phyloP scores from a whole-genome alignment of 2,329 filamentous ascomycete genomes.

The Endoconidiophora polonica region DNA sequence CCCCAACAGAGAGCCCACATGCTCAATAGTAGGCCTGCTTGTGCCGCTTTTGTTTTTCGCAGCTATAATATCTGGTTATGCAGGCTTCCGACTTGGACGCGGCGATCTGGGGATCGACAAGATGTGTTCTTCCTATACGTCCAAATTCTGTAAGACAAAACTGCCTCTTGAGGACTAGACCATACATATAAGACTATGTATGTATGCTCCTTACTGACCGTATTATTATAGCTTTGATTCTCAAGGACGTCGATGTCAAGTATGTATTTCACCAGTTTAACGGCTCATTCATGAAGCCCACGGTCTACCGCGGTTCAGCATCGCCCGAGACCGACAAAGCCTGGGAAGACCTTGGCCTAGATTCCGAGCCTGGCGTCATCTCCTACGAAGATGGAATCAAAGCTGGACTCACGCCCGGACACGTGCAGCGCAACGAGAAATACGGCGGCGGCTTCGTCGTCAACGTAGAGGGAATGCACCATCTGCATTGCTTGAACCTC shows the following conservation, averaged over 20 bases:
- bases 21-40: slow-evolving; percentile 6
- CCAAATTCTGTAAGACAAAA: slow-evolving; percentile 22
- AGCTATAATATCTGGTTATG: slow-evolving; percentile 14
- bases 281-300: slow-evolving; percentile 37
- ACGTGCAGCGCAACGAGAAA: slow-evolving; percentile 36
- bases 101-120: slow-evolving; percentile 13
- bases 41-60: slow-evolving; percentile 11
- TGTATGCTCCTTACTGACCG: background rate
- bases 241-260: slow-evolving; percentile 20
- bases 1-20: slow-evolving; percentile 1
- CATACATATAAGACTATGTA: background rate
- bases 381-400: slow-evolving; percentile 29
- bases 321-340: slow-evolving; percentile 38
- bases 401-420: slow-evolving; percentile 34
- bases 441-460: slow-evolving; percentile 43
- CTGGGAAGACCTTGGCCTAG: slow-evolving; percentile 29
- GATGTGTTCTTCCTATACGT: slow-evolving; percentile 20
- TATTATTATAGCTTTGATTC: slow-evolving; percentile 18
- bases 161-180: background rate
- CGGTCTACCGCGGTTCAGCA: slow-evolving; percentile 32
- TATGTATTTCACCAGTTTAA: slow-evolving; percentile 30
- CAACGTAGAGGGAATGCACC: slow-evolving; percentile 40
- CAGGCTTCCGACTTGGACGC: slow-evolving; percentile 14
- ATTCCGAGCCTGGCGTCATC: slow-evolving; percentile 32
- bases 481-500: slow-evolving; percentile 45